phyloP scores from a whole-genome alignment of 163 green algal genomes.

The Chlorella variabilis region DNA sequence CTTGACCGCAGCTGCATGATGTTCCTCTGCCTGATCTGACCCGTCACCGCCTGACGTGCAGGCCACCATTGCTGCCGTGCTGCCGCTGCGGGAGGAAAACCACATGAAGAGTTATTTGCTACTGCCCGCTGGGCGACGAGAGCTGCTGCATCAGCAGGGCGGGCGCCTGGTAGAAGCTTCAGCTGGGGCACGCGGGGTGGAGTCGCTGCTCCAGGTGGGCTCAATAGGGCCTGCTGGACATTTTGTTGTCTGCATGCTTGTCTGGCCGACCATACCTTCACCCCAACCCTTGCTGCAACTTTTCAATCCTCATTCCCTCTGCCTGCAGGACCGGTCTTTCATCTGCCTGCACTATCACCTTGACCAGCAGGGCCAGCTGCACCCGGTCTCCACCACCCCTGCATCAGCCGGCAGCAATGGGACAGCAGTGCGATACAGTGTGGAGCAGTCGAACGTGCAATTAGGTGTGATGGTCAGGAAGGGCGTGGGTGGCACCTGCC shows the following conservation, averaged over 20 bases:
- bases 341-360: conserved; percentile 56
- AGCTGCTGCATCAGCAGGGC: conserved; percentile 27
- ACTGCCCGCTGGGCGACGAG: conserved; percentile 1
- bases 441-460: conserved; percentile 51
- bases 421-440: background rate
- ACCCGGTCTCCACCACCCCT: background rate
- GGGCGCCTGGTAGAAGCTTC: conserved; percentile 8
- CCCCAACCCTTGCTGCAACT: no score
- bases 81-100: conserved; percentile 42
- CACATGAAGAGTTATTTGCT: conserved; percentile 59
- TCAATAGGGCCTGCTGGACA: background rate
- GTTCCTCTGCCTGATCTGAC: no score
- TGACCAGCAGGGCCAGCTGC: background rate
- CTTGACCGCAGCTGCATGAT: no score
- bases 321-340: conserved; percentile 44
- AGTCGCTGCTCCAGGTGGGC: conserved; percentile 35
- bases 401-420: background rate
- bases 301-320: no score
- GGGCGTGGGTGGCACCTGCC: conserved; percentile 66
- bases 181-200: conserved; percentile 2
- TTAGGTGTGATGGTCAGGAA: conserved; percentile 54
- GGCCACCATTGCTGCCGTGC: background rate
- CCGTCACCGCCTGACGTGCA: background rate
- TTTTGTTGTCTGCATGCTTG: background rate
- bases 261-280: no score